phyloP scores from a whole-genome alignment of 1,284 basidiomycete species.

The Ustilago curta region DNA sequence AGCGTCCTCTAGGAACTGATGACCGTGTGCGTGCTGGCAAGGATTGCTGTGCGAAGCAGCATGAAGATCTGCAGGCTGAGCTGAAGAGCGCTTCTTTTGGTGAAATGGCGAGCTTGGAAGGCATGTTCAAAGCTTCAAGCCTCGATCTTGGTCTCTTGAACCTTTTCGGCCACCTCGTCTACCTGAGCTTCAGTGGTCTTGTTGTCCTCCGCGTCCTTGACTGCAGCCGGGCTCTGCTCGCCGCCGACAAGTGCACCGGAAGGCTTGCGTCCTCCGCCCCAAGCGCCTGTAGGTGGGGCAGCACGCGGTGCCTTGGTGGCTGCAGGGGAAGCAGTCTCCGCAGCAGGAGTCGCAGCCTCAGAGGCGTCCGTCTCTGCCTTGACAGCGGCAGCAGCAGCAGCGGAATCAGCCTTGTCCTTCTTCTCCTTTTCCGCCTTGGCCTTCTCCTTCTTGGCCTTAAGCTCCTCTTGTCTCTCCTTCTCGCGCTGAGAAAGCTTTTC shows the following conservation, averaged over 20 bases:
- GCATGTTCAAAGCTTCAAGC: conserved; percentile 13
- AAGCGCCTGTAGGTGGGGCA: conserved; percentile 55
- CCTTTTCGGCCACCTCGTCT: conserved; percentile 46
- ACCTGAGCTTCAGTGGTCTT: conserved; percentile 29
- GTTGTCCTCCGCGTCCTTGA: conserved; percentile 13
- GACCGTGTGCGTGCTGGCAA: conserved; percentile 6
- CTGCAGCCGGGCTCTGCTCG: conserved; percentile 18
- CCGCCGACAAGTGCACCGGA: conserved; percentile 52
- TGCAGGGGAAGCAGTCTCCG: conserved; percentile 23
- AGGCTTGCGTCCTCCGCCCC: conserved; percentile 62
- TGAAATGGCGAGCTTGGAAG: no score
- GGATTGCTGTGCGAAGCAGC: conserved; percentile 13
- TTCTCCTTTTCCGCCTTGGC: conserved; percentile 53
- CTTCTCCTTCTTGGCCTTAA: conserved; percentile 58
- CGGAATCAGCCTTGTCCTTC: conserved; percentile 20
- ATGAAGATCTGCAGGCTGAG: conserved; percentile 18
- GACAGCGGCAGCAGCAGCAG: conserved; percentile 15
- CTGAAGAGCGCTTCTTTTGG: conserved; percentile 36
- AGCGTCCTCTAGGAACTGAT: not conserved
- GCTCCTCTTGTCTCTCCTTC: conserved; percentile 58
- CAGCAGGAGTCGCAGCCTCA: conserved; percentile 15
- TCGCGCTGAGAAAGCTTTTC: conserved; percentile 70
- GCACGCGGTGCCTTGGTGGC: conserved; percentile 35
- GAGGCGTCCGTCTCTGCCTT: conserved; percentile 13
- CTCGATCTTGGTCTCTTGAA: conserved; percentile 44